These are phyloP conservation scores for Paxillus rubicundulus DNA, from an alignment of 768 basidiomycete genomes.

Conservation along the genomic window DNA sequence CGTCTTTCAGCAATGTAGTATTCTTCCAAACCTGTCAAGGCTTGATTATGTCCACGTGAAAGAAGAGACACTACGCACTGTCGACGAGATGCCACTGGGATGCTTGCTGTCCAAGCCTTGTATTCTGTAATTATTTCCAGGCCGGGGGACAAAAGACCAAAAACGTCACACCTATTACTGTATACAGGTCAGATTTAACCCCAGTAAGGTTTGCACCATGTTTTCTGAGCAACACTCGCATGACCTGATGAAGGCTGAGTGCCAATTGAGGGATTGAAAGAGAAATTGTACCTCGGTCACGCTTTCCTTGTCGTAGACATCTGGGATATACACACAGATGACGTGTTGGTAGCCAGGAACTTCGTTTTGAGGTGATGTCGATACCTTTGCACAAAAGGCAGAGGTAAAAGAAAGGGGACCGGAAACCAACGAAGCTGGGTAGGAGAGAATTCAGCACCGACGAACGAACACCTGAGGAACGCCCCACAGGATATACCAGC, in stretches of 20 bases:
- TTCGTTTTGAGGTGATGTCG: constrained; percentile 55
- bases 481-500: constrained; percentile 55
- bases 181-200: constrained; percentile 73
- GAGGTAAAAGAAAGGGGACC: constrained; percentile 60
- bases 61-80: constrained; percentile 39
- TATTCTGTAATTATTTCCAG: neutral
- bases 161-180: constrained; percentile 47
- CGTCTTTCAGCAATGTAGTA: constrained; percentile 51
- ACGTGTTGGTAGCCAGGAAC: constrained; percentile 55
- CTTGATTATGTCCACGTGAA: neutral
- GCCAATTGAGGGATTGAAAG: neutral
- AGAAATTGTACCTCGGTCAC: constrained; percentile 47
- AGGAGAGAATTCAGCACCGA: neutral
- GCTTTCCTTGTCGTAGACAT: constrained; percentile 63
- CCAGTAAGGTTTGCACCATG: constrained; percentile 66
- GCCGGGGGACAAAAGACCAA: neutral
- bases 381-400: constrained; percentile 60
- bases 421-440: constrained; percentile 57
- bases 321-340: constrained; percentile 68
- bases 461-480: neutral
- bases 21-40: constrained; percentile 66
- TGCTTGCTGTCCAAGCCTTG: constrained; percentile 78
- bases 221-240: constrained; percentile 62
- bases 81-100: constrained; percentile 66
- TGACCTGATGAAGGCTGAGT: constrained; percentile 41